Percentiles rank a stretch among this genome's conserved stretches.
Evolutionary conservation across 805 yeast genomes (phyloP).

Genomic region (Candida broadrunensis): DNA sequence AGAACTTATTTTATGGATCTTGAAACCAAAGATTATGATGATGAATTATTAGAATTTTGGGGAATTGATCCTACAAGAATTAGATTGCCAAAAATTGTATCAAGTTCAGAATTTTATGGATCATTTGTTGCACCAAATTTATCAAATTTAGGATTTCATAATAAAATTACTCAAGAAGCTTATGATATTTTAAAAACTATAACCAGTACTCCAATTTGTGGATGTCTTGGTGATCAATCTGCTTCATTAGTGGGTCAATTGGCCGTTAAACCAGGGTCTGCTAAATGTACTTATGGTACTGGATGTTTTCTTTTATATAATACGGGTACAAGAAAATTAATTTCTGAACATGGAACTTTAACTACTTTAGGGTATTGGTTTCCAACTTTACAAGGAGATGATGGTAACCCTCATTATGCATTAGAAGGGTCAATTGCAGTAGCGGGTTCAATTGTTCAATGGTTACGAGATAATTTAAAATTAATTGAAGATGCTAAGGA

Average conservation of each 20-base stretch:
- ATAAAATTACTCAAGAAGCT: slow-evolving; percentile 51
- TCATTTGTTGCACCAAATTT: slow-evolving; percentile 61
- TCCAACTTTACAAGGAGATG: slow-evolving; percentile 53
- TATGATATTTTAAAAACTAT: slow-evolving; percentile 46
- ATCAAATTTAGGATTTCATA: slow-evolving; percentile 48
- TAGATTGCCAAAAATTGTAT: slow-evolving; percentile 69
- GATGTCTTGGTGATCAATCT: slow-evolving; percentile 92
- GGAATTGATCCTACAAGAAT: slow-evolving; percentile 68
- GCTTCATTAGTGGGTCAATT: slow-evolving; percentile 92
- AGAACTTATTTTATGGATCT: slow-evolving; percentile 89
- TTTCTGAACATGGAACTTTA: slow-evolving; percentile 75
- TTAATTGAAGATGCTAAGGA: slow-evolving; percentile 79
- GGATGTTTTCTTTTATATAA: slow-evolving; percentile 90
- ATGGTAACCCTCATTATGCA: slow-evolving; percentile 72
- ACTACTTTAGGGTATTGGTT: slow-evolving; percentile 93
- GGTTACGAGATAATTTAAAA: slow-evolving; percentile 89
- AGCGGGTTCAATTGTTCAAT: slow-evolving; percentile 90
- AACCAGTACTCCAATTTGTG: slow-evolving; percentile 71
- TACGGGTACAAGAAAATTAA: slow-evolving; percentile 71
- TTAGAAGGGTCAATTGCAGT: slow-evolving; percentile 95
- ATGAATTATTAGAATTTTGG: slow-evolving; percentile 73
- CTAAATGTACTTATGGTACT: slow-evolving; percentile 95
- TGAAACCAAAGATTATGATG: slow-evolving; percentile 71
- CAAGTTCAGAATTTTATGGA: slow-evolving; percentile 79
- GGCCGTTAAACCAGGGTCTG: slow-evolving; percentile 79